phyloP scores from a whole-genome alignment of 2,329 filamentous ascomycete species.

The Cladosporium sp. region DNA sequence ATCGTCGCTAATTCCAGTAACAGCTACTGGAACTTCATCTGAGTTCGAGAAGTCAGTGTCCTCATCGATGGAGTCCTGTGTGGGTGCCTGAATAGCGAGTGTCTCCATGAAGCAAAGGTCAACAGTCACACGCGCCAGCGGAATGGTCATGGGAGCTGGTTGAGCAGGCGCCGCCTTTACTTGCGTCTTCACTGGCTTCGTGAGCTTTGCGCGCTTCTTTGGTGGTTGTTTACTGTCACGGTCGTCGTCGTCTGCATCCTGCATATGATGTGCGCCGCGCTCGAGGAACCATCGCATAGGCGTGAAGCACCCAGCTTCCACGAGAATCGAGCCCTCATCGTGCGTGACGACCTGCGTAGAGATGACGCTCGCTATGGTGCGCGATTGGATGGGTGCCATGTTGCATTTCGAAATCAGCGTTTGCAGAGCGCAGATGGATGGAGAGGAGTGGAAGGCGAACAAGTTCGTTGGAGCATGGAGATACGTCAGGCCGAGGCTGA shows the following conservation, averaged over 20 bases:
- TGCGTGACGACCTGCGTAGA: conserved; percentile 23
- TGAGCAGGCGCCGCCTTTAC: not conserved
- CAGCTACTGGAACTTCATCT: conserved; percentile 18
- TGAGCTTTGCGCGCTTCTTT: conserved; percentile 19
- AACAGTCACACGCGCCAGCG: conserved; percentile 23
- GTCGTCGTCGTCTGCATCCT: conserved; percentile 9
- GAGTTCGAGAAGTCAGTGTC: conserved; percentile 22
- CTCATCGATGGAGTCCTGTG: conserved; percentile 12
- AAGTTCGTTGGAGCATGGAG: too few species aligned
- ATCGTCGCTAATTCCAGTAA: conserved; percentile 17
- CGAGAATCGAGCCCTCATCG: conserved; percentile 24
- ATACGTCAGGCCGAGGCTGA: too few species aligned
- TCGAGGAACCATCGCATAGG: conserved; percentile 29
- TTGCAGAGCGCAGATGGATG: not conserved
- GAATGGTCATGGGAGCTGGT: conserved; percentile 15
- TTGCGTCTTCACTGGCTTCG: not conserved
- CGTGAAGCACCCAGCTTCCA: conserved; percentile 30
- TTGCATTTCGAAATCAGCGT: conserved; percentile 1
- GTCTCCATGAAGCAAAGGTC: conserved; percentile 27
- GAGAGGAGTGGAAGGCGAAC: not conserved
- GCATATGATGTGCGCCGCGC: conserved; percentile 15
- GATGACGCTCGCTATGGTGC: conserved; percentile 22
- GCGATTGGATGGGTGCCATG: conserved; percentile 19
- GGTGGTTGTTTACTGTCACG: conserved; percentile 17
- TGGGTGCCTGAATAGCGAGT: conserved; percentile 10